A percentile compares a stretch with the other conserved stretches of the same genome.
These are phyloP conservation scores for Trichocomaceae sp. DNA, from an alignment of 2,329 filamentous ascomycete species.

Conservation along the genomic window DNA sequence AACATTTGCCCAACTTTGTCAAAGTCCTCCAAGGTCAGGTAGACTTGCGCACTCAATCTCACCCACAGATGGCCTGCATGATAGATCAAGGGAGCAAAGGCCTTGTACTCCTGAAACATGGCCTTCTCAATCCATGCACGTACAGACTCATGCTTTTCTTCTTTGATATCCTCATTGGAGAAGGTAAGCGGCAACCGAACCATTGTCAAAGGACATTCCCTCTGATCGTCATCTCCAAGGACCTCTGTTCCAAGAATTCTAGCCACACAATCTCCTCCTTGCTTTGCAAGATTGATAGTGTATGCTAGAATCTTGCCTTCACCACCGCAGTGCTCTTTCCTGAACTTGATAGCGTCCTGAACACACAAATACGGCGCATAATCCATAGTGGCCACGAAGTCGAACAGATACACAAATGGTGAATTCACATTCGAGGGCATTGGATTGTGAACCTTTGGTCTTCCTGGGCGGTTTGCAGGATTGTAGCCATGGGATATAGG, in stretches of 20 bases:
- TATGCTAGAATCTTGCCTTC: constrained; percentile 64
- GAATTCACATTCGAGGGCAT: constrained; percentile 47
- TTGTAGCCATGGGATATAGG: constrained; percentile 76
- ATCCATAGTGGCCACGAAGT: constrained; percentile 71
- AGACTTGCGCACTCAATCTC: constrained; percentile 73
- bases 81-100: constrained; percentile 60
- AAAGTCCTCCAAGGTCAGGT: constrained; percentile 71
- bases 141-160: constrained; percentile 47
- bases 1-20: constrained; percentile 58
- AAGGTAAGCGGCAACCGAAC: constrained; percentile 56
- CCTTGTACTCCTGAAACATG: constrained; percentile 56
- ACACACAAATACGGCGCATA: constrained; percentile 65
- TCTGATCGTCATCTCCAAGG: constrained; percentile 55
- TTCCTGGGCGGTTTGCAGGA: constrained; percentile 9
- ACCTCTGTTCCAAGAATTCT: constrained; percentile 61
- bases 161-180: constrained; percentile 34
- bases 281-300: constrained; percentile 53
- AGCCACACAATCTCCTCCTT: constrained; percentile 57
- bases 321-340: constrained; percentile 62
- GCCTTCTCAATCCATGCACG: constrained; percentile 53
- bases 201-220: constrained; percentile 61
- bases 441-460: constrained; percentile 2
- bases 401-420: constrained; percentile 62
- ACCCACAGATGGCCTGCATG: constrained; percentile 61
- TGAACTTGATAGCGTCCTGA: constrained; percentile 65